These are phyloP conservation scores for Chlamydomonas applanata DNA, from an alignment of 139 green algal species.

Conservation along the genomic window DNA sequence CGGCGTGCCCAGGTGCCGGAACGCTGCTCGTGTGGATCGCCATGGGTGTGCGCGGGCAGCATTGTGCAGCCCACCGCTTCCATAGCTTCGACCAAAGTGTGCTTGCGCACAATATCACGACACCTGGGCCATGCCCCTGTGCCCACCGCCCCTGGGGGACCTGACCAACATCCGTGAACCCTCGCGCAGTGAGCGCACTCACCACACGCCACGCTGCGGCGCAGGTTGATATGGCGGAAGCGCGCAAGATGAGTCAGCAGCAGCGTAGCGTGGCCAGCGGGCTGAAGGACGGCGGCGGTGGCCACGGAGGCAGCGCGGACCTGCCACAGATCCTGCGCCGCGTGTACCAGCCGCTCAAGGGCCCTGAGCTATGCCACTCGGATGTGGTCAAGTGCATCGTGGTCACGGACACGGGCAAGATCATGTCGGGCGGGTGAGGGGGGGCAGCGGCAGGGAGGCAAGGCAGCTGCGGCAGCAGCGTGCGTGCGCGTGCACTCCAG, in stretches of 20 bases:
- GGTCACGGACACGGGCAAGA: slow-evolving; percentile 61
- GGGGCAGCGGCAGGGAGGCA: neutral
- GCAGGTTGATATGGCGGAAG: slow-evolving; percentile 46
- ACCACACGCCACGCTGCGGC: neutral
- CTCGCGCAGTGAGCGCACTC: no score
- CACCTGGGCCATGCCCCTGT: no score
- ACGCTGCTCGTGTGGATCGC: no score
- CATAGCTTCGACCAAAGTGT: no score
- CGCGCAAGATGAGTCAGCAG: slow-evolving; percentile 43
- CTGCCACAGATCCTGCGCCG: slow-evolving; percentile 42
- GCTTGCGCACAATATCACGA: no score
- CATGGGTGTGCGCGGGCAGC: no score
- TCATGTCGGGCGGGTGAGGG: slow-evolving; percentile 59
- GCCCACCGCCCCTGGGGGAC: no score
- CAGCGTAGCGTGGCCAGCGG: slow-evolving; percentile 35
- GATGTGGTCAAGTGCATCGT: slow-evolving; percentile 68
- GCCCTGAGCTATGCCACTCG: slow-evolving; percentile 51
- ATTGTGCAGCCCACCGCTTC: no score
- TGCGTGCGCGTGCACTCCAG: no score
- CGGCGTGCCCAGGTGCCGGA: no score
- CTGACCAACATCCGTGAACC: no score
- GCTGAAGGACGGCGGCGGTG: slow-evolving; percentile 26
- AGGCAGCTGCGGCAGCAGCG: no score
- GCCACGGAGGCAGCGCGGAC: slow-evolving; percentile 15
- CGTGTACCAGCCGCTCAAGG: slow-evolving; percentile 44